A percentile compares a stretch with the other conserved stretches of the same genome.
Evolutionary conservation across 768 basidiomycete species (phyloP).

Genomic region (Amanita inopinata): DNA sequence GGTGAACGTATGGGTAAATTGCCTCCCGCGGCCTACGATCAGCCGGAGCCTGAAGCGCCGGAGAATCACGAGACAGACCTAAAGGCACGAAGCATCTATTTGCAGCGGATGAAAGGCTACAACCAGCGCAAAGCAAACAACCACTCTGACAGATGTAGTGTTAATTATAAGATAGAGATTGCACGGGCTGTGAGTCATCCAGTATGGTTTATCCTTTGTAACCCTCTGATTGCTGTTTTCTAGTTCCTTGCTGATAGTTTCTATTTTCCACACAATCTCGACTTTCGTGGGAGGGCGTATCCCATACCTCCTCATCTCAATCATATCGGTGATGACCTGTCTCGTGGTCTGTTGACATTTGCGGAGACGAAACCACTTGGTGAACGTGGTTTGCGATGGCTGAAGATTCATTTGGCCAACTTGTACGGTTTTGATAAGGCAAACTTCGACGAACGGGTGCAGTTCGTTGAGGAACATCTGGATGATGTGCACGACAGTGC

Average conservation of each 20-base stretch:
- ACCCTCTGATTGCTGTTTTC: constrained; percentile 6
- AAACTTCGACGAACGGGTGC: constrained; percentile 85
- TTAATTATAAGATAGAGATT: constrained; percentile 97
- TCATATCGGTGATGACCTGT: constrained; percentile 92
- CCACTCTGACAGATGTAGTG: constrained; percentile 85
- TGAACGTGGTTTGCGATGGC: constrained; percentile 79
- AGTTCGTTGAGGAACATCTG: constrained; percentile 63
- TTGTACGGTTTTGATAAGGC: constrained; percentile 92
- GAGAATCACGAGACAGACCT: constrained; percentile 36
- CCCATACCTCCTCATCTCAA: constrained; percentile 93
- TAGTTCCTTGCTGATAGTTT: constrained; percentile 83
- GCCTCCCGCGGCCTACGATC: constrained; percentile 61
- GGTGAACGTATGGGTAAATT: constrained; percentile 78
- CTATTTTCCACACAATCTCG: constrained; percentile 92
- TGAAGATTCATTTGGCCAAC: constrained; percentile 93
- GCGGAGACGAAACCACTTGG: constrained; percentile 74
- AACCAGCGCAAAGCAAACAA: constrained; percentile 61
- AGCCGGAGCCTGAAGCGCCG: constrained; percentile 52
- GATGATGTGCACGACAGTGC: constrained; percentile 80
- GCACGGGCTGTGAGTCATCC: constrained; percentile 62
- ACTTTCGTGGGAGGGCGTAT: constrained; percentile 96
- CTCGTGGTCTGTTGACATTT: constrained; percentile 79
- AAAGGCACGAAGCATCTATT: constrained; percentile 43
- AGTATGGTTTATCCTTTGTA: constrained; percentile 10
- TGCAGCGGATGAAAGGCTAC: constrained; percentile 45